phyloP scores from a whole-genome alignment of 2,329 filamentous ascomycete genomes.

The Penicillium sp. region DNA sequence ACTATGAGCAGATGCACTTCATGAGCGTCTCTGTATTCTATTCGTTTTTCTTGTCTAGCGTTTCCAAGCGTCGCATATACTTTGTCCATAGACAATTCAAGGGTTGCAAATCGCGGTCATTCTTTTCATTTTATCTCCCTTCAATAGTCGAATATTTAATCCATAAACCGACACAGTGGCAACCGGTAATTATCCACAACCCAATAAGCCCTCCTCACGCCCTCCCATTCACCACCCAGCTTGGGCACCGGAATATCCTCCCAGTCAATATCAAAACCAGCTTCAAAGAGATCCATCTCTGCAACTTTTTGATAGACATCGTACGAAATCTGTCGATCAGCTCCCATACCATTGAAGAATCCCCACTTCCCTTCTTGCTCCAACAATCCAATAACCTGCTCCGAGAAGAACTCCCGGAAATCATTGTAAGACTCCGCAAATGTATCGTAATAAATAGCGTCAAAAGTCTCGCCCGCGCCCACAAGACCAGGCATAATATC shows the following conservation, averaged over 20 bases:
- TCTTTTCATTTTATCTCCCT: not conserved
- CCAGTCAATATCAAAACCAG: slow-evolving; percentile 88
- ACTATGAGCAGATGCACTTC: slow-evolving; percentile 49
- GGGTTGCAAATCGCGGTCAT: not conserved
- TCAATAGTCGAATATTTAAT: slow-evolving; percentile 16
- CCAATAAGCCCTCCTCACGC: slow-evolving; percentile 88
- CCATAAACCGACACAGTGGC: slow-evolving; percentile 43
- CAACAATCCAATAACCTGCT: slow-evolving; percentile 78
- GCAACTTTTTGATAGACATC: slow-evolving; percentile 93
- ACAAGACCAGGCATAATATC: slow-evolving; percentile 71
- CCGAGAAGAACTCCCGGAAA: slow-evolving; percentile 82
- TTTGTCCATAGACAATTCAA: slow-evolving; percentile 17
- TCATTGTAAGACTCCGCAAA: slow-evolving; percentile 92
- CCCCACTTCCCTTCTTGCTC: slow-evolving; percentile 56
- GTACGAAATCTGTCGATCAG: slow-evolving; percentile 89
- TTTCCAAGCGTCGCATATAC: slow-evolving; percentile 21
- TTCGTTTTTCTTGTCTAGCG: slow-evolving; percentile 17
- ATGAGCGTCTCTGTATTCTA: slow-evolving; percentile 13
- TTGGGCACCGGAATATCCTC: slow-evolving; percentile 72
- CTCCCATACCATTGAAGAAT: slow-evolving; percentile 76
- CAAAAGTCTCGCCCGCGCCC: slow-evolving; percentile 68
- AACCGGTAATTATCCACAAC: slow-evolving; percentile 63
- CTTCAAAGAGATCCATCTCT: slow-evolving; percentile 86
- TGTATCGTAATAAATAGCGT: slow-evolving; percentile 95
- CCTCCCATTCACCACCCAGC: slow-evolving; percentile 80